Percentiles rank a stretch among this genome's conserved stretches.
phyloP scores from a whole-genome alignment of 2,329 filamentous ascomycete genomes.

The Penicillium frequentans region DNA sequence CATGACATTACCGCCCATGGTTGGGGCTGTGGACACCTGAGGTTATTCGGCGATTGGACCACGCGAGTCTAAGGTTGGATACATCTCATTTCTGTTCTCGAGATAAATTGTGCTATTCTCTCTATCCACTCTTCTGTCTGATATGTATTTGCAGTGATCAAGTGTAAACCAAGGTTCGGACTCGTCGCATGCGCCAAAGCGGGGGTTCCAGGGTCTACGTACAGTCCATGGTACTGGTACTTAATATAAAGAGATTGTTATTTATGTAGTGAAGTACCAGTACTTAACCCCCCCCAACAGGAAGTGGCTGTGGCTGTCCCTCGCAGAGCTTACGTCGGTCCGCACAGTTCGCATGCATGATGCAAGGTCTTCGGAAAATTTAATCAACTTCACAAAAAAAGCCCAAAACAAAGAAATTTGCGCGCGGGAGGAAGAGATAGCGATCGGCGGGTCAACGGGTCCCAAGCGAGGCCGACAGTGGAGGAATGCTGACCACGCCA shows the following conservation, averaged over 20 bases:
- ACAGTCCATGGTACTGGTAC: background rate
- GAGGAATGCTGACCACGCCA: conserved; percentile 12
- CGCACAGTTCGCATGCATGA: conserved; percentile 6
- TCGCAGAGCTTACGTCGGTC: conserved; percentile 2
- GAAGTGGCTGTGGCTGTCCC: background rate
- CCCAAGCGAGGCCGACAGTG: conserved; percentile 14
- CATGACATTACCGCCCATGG: conserved; percentile 9
- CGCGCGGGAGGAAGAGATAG: conserved; percentile 17
- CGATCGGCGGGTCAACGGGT: conserved; percentile 20
- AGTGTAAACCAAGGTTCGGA: background rate
- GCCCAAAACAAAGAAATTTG: background rate
- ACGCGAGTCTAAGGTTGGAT: background rate
- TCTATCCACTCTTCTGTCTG: background rate
- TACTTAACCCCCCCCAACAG: background rate
- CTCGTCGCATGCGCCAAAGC: conserved; percentile 2
- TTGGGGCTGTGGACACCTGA: background rate
- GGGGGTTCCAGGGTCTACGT: background rate
- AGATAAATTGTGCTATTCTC: background rate
- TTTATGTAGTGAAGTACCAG: background rate
- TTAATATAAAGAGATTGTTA: background rate
- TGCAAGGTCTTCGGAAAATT: conserved; percentile 14
- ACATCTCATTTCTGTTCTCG: background rate
- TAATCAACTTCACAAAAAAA: background rate
- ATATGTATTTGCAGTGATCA: background rate
- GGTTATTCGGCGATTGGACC: background rate